Evolutionary conservation across 108 stramenopile genomes (phyloP).

Genomic region (Chaetoceros muelleri): DNA sequence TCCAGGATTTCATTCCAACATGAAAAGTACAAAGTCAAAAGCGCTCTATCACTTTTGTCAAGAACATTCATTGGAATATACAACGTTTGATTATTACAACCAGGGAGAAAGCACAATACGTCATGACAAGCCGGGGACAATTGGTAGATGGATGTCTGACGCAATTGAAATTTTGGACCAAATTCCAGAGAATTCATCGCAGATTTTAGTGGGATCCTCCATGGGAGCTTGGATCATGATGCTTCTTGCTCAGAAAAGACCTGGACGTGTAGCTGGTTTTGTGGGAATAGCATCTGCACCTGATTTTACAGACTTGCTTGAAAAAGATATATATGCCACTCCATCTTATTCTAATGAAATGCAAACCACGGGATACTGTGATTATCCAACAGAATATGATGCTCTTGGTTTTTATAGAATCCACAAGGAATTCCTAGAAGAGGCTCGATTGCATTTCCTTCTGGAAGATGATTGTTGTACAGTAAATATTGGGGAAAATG

Average conservation of each 20-base stretch:
- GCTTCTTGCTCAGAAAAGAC: conserved; percentile 15
- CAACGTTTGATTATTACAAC: neutral
- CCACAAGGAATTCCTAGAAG: conserved; percentile 12
- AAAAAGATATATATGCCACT: conserved; percentile 4
- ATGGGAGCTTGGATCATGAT: conserved; percentile 33
- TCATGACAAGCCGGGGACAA: neutral
- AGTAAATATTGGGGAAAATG: too few relatives aligned
- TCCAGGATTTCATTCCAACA: neutral
- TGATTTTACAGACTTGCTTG: conserved; percentile 11
- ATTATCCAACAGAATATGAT: conserved; percentile 15
- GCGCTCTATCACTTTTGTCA: neutral
- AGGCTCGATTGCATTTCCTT: conserved; percentile 9
- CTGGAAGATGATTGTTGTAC: conserved; percentile 6
- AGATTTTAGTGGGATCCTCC: conserved; percentile 27
- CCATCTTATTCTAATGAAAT: neutral
- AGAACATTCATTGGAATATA: neutral
- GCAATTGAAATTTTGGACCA: neutral
- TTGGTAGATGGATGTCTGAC: conserved; percentile 1
- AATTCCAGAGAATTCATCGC: neutral
- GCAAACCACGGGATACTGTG: conserved; percentile 1
- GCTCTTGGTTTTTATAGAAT: conserved; percentile 12
- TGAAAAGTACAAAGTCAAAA: neutral
- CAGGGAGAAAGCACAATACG: neutral
- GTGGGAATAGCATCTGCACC: conserved; percentile 30
- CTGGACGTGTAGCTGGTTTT: conserved; percentile 13